phyloP scores from a whole-genome alignment of 1,139 yeast genomes.

The Yamadazyma triangularis region DNA sequence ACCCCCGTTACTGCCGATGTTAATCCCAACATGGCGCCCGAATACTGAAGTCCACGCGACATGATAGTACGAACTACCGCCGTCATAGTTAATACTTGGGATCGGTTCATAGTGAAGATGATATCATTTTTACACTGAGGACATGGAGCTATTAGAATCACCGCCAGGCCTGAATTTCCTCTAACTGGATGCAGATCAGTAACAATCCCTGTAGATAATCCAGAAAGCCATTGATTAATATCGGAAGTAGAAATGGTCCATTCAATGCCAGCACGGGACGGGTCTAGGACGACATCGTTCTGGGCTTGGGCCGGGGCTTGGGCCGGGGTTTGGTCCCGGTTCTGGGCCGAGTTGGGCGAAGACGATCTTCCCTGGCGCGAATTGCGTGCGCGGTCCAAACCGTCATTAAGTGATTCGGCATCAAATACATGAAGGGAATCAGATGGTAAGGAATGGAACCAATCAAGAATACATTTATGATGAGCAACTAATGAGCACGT shows the following conservation, averaged over 20 bases:
- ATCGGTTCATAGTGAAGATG: slow-evolving; percentile 29
- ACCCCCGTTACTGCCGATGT: slow-evolving; percentile 42
- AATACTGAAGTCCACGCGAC: slow-evolving; percentile 23
- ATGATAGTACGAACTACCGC: slow-evolving; percentile 18
- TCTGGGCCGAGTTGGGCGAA: no score
- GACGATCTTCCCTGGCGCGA: not conserved
- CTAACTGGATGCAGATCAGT: no score
- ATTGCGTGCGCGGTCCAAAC: not conserved
- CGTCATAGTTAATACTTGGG: slow-evolving; percentile 22
- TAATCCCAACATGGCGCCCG: slow-evolving; percentile 32
- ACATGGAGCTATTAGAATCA: slow-evolving; percentile 30
- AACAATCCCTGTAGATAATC: slow-evolving; percentile 7
- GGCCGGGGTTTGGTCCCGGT: no score
- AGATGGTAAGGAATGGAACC: slow-evolving; percentile 37
- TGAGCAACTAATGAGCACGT: slow-evolving; percentile 38
- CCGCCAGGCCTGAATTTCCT: slow-evolving; percentile 9
- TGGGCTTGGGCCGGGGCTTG: no score
- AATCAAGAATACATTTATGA: slow-evolving; percentile 38
- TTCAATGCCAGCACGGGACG: slow-evolving; percentile 1
- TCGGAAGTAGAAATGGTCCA: slow-evolving; percentile 2
- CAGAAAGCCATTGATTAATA: slow-evolving; percentile 16
- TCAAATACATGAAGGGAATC: slow-evolving; percentile 25
- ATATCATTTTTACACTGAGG: slow-evolving; percentile 43
- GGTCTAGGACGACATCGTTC: not conserved
- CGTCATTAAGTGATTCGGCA: slow-evolving; percentile 7